These are phyloP conservation scores for Tulasnella sp. DNA, from an alignment of 768 basidiomycete species.

Conservation along the genomic window DNA sequence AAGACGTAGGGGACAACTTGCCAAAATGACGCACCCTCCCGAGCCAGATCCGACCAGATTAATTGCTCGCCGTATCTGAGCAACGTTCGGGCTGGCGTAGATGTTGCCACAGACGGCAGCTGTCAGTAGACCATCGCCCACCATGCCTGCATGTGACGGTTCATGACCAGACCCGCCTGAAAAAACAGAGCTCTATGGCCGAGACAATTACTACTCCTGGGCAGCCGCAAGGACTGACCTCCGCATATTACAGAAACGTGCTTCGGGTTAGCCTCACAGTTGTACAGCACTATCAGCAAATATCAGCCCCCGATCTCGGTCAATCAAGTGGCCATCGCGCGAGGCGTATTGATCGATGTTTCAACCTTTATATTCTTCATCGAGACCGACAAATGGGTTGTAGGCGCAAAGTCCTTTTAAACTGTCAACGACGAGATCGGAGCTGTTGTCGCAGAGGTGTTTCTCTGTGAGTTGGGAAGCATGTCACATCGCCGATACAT, in stretches of 20 bases:
- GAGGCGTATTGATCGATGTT: not conserved
- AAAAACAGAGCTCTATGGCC: no score
- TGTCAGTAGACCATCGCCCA: constrained; percentile 41
- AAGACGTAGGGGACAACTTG: not conserved
- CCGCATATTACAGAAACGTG: constrained; percentile 9
- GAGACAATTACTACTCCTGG: no score
- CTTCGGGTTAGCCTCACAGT: not conserved
- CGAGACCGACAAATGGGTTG: not conserved
- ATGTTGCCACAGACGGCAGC: constrained; percentile 80
- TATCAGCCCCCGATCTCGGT: not conserved
- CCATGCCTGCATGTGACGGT: constrained; percentile 79
- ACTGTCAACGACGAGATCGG: not conserved
- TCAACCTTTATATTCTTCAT: not conserved
- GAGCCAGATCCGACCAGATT: constrained; percentile 55
- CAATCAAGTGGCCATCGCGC: not conserved
- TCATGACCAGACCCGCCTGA: constrained; percentile 74
- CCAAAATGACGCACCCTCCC: constrained; percentile 41
- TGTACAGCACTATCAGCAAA: constrained; percentile 5
- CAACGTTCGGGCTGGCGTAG: constrained; percentile 82
- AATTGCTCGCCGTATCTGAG: constrained; percentile 72
- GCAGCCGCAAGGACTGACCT: not conserved
- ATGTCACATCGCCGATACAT: no score
- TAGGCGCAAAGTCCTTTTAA: not conserved
- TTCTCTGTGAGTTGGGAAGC: no score
- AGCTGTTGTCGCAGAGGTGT: not conserved